phyloP scores from a whole-genome alignment of 179 eudicot species.

The Beta lomatogona region DNA sequence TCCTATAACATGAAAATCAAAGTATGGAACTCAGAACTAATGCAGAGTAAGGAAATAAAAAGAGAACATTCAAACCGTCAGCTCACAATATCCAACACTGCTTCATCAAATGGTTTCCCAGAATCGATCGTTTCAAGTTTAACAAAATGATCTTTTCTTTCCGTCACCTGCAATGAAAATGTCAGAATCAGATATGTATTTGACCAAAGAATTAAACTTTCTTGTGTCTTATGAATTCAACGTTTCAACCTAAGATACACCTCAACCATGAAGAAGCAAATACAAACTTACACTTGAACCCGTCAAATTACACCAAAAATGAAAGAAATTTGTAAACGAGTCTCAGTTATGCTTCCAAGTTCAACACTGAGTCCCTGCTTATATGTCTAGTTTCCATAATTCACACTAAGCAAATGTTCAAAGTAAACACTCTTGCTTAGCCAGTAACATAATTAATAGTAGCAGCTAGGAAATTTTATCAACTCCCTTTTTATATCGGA shows the following conservation, averaged over 20 bases:
- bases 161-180: slow-evolving; percentile 57
- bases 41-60: not conserved
- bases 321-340: not conserved
- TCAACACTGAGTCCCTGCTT: not conserved
- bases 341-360: not conserved
- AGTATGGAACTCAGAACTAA: slow-evolving; percentile 1
- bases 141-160: slow-evolving; percentile 66
- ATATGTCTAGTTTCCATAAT: not conserved
- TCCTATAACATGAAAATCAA: slow-evolving; percentile 50
- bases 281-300: not conserved
- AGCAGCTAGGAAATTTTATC: not conserved
- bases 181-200: slow-evolving; percentile 8
- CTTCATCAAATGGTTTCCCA: slow-evolving; percentile 91
- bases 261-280: not conserved
- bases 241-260: not conserved
- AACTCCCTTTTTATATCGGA: not conserved
- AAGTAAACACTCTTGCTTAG: not conserved
- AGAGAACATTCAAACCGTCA: not conserved
- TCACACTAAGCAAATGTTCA: not conserved
- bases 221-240: not conserved
- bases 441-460: not conserved
- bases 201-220: not conserved
- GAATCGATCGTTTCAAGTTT: slow-evolving; percentile 81
- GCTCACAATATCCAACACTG: slow-evolving; percentile 92
- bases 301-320: not conserved